These are phyloP conservation scores for Backusella luteola DNA, from an alignment of 192 early-diverging fungal genomes.

Conservation along the genomic window DNA sequence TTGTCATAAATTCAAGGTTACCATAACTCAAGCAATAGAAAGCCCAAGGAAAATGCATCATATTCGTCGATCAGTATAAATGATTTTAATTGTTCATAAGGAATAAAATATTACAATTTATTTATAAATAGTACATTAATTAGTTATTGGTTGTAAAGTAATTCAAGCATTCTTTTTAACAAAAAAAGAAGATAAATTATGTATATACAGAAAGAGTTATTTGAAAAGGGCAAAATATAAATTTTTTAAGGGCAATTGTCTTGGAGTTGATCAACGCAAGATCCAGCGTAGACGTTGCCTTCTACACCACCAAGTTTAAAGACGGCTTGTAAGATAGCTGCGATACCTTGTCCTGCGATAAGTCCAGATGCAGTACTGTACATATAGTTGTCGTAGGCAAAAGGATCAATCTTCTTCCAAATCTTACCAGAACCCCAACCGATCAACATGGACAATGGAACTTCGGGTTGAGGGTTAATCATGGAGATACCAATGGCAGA, in stretches of 20 bases:
- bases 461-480: slow-evolving; percentile 46
- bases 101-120: neutral
- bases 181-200: neutral
- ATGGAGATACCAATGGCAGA: slow-evolving; percentile 52
- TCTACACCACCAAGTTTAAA: slow-evolving; percentile 40
- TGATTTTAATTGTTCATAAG: neutral
- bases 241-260: slow-evolving; percentile 32
- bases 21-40: no score
- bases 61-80: no score
- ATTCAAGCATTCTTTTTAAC: neutral
- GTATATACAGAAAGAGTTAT: neutral
- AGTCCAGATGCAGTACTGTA: slow-evolving; percentile 46
- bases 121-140: neutral
- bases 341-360: slow-evolving; percentile 53
- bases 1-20: no score
- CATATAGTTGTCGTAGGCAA: slow-evolving; percentile 39
- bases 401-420: slow-evolving; percentile 37
- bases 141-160: neutral
- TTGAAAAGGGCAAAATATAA: neutral
- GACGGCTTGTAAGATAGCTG: slow-evolving; percentile 45
- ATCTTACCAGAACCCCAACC: slow-evolving; percentile 41
- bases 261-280: slow-evolving; percentile 19
- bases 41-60: no score
- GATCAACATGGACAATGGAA: slow-evolving; percentile 47
- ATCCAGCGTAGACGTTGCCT: slow-evolving; percentile 24